A percentile compares a stretch with the other conserved stretches of the same genome.
Evolutionary conservation across 2,329 filamentous ascomycete species (phyloP).

Genomic region (Thielaviopsis punctulata): DNA sequence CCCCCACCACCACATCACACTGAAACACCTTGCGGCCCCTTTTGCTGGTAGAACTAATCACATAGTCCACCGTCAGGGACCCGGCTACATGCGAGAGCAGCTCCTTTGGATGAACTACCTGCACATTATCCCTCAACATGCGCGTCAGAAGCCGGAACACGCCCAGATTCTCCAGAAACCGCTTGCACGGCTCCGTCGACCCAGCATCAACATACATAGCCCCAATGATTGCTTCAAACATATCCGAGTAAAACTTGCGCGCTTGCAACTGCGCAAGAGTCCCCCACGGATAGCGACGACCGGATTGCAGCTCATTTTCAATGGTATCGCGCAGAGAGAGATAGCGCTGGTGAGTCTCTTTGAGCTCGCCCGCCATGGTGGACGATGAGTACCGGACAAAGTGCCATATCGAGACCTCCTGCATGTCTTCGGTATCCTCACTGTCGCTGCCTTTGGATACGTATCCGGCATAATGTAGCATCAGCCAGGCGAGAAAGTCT

Average conservation of each 20-base stretch:
- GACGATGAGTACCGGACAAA: slow-evolving; percentile 45
- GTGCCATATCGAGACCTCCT: slow-evolving; percentile 39
- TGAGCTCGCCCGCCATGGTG: slow-evolving; percentile 19
- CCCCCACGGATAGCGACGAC: slow-evolving; percentile 56
- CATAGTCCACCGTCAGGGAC: slow-evolving; percentile 28
- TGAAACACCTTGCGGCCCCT: slow-evolving; percentile 36
- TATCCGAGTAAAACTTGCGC: slow-evolving; percentile 67
- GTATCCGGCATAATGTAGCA: background rate
- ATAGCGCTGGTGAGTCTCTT: slow-evolving; percentile 25
- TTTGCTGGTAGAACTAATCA: slow-evolving; percentile 33
- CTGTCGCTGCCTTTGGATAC: slow-evolving; percentile 28
- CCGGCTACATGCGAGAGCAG: slow-evolving; percentile 1
- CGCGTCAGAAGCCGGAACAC: slow-evolving; percentile 45
- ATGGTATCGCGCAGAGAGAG: slow-evolving; percentile 31
- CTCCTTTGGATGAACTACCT: slow-evolving; percentile 49
- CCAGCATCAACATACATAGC: slow-evolving; percentile 73
- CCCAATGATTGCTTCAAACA: slow-evolving; percentile 66
- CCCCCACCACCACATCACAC: slow-evolving; percentile 35
- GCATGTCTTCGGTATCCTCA: slow-evolving; percentile 21
- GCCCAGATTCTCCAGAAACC: slow-evolving; percentile 45
- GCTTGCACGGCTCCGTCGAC: slow-evolving; percentile 36
- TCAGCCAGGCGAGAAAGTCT: slow-evolving; percentile 58
- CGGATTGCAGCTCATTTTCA: slow-evolving; percentile 28
- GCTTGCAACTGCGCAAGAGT: slow-evolving; percentile 46
- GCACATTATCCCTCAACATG: slow-evolving; percentile 40